phyloP scores from a whole-genome alignment of 202 grass and related monocot species.

The Zoysia matrella region DNA sequence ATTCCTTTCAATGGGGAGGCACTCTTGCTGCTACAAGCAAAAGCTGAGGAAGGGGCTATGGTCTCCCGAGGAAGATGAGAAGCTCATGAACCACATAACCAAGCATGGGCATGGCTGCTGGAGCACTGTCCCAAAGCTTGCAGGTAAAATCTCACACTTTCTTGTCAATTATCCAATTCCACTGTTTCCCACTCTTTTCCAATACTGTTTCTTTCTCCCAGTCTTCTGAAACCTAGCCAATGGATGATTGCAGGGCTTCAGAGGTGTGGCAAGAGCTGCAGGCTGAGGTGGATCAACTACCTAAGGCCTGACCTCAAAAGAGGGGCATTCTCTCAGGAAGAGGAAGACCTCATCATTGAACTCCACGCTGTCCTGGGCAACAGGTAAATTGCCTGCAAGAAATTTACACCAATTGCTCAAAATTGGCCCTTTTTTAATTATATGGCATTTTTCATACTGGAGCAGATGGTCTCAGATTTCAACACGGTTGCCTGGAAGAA shows the following conservation, averaged over 20 bases:
- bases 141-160: slow-evolving; percentile 7
- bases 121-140: too few relatives aligned
- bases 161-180: slow-evolving; percentile 25
- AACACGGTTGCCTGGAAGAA: too few relatives aligned
- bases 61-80: too few relatives aligned
- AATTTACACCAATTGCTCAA: too few relatives aligned
- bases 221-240: slow-evolving; percentile 21
- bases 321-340: slow-evolving; percentile 77
- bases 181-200: slow-evolving; percentile 5
- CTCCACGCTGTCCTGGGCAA: slow-evolving; percentile 48
- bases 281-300: slow-evolving; percentile 98
- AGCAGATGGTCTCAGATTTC: too few relatives aligned
- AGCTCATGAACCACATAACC: too few relatives aligned
- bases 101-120: too few relatives aligned
- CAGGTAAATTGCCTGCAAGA: too few relatives aligned
- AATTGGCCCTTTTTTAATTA: too few relatives aligned
- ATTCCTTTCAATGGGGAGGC: slow-evolving; percentile 74
- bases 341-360: slow-evolving; percentile 72
- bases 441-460: too few relatives aligned
- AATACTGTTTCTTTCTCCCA: slow-evolving; percentile 29
- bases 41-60: too few relatives aligned
- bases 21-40: slow-evolving; percentile 64
- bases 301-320: slow-evolving; percentile 88
- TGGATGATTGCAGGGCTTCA: slow-evolving; percentile 75
- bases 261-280: slow-evolving; percentile 97